Conservation (phyloP, 2,329 filamentous ascomycete species). For the Alternaria brassicicola region DNA sequence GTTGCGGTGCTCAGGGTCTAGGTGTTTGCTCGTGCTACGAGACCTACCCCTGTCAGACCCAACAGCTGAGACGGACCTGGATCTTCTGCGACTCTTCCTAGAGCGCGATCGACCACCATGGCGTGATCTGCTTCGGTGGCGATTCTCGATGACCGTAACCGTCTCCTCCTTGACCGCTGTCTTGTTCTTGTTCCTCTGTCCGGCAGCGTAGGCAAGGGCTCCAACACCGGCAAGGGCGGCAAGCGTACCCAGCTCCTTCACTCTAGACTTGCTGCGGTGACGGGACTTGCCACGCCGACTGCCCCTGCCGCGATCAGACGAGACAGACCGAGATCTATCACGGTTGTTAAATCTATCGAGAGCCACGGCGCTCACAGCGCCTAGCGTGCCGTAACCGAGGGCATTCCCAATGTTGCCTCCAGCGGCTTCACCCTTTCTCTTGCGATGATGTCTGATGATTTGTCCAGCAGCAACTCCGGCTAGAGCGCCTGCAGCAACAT, state of each 20-base stretch:
- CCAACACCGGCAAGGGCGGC: constrained; percentile 67
- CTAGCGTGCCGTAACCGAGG: constrained; percentile 65
- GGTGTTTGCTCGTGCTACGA: constrained; percentile 53
- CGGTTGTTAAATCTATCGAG: constrained; percentile 58
- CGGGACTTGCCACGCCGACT: constrained; percentile 36
- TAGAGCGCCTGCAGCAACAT: constrained; percentile 67
- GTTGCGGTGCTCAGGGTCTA: constrained; percentile 59
- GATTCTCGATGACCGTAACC: constrained; percentile 51
- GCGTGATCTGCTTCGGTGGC: constrained; percentile 46
- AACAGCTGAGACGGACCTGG: constrained; percentile 47
- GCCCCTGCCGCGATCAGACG: constrained; percentile 36
- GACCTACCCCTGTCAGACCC: constrained; percentile 36
- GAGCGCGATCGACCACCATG: constrained; percentile 48
- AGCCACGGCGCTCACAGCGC: constrained; percentile 66
- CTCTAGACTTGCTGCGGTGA: constrained; percentile 48
- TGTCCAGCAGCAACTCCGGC: constrained; percentile 67
- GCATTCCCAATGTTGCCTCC: constrained; percentile 60
- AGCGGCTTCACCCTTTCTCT: constrained; percentile 60
- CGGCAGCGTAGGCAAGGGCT: constrained; percentile 61
- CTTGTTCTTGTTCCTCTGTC: constrained; percentile 55
- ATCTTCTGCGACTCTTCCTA: constrained; percentile 40
- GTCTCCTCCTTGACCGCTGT: constrained; percentile 49
- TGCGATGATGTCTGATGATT: constrained; percentile 63
- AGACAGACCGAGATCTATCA: constrained; percentile 53
- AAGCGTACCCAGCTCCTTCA: constrained; percentile 62